Evolutionary conservation across 495 filamentous ascomycete genomes (phyloP), one percentile per base, ranked within the genome.

Genomic region (Daldinia bambusicola): DNA sequence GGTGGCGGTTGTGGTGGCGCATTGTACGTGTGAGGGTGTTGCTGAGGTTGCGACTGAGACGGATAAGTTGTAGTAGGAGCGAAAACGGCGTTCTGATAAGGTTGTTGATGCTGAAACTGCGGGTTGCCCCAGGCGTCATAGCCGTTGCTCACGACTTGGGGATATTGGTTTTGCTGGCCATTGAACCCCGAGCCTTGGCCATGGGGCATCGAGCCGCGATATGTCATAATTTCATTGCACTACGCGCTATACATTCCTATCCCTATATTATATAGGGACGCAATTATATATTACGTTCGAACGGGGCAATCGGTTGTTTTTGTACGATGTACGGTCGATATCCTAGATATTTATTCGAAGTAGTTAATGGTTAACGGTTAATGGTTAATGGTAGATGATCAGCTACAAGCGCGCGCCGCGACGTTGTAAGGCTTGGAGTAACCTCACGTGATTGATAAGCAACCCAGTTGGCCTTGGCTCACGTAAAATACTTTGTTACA

Each of bases 181-280:
- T 79, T 74, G 75, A 78, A 84, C 55, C 72, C 75, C 63, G 71
- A 73, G 68, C 66, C 76, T 70, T 82, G 80, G 56, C 78, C 81
- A 63, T 78, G 77, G 71, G 83, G 83, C 74, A 82, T 79, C 61
- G 77, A 75, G 74, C 76, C 78, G 66, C 77, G 76, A 76, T 80
- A 82, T 71, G 73, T 80, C 79, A 82, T 83, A 76, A 74, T 77
- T 76, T 67, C 74, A 70, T 75, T 50, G 66, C 68, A 70, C 43
- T 71, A 41, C 43, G 43, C 50, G 65, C 60, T 34, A 41, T 68
- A 37, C 52, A 67, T 45, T 66, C 5, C 61, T 58, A 64, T 68
- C 45, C 55, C 63, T 62, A 34, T 64, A 55, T 38, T 56, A 48
- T 51, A 6, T 34, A 22, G 32, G 32, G 30, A 56, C 26, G 16